These are phyloP conservation scores for Boletus tylopilopsis DNA, from an alignment of 768 basidiomycete species.

Conservation along the genomic window DNA sequence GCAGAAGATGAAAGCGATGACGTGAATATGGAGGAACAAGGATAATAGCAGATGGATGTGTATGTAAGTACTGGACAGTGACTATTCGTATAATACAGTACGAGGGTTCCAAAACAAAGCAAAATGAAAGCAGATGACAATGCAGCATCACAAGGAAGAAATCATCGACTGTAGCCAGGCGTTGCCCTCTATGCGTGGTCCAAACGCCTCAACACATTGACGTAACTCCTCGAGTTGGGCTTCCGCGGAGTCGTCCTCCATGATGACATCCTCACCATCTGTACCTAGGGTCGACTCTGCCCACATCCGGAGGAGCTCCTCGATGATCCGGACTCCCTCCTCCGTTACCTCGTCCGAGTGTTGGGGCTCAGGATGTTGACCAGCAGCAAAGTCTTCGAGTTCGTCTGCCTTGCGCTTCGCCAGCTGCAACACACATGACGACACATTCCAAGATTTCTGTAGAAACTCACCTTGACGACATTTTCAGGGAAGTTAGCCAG, in stretches of 20 bases:
- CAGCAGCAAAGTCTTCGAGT: conserved; percentile 74
- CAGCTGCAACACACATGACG: conserved; percentile 43
- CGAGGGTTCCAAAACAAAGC: background rate
- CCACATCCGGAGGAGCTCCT: conserved; percentile 76
- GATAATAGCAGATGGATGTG: conserved; percentile 8
- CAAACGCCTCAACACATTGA: conserved; percentile 60
- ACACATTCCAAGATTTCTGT: background rate
- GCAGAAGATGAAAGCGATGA: conserved; percentile 2
- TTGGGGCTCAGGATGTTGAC: conserved; percentile 36
- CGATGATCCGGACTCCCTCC: conserved; percentile 77
- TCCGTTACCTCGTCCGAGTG: conserved; percentile 61
- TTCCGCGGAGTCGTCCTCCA: conserved; percentile 43
- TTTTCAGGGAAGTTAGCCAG: conserved; percentile 97
- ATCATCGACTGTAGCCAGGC: conserved; percentile 71
- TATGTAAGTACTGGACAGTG: conserved; percentile 13
- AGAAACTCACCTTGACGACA: conserved; percentile 69
- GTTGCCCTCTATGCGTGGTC: conserved; percentile 70
- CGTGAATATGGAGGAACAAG: conserved; percentile 10
- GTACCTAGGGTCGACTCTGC: conserved; percentile 34
- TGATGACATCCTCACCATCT: conserved; percentile 44
- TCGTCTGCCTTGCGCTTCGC: conserved; percentile 93
- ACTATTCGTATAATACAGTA: conserved; percentile 1
- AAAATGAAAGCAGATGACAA: background rate
- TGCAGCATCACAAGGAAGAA: conserved; percentile 30
- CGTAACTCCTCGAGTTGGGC: conserved; percentile 47